These are phyloP conservation scores for Cercospora sojina DNA, from an alignment of 2,329 filamentous ascomycete genomes.

Conservation along the genomic window DNA sequence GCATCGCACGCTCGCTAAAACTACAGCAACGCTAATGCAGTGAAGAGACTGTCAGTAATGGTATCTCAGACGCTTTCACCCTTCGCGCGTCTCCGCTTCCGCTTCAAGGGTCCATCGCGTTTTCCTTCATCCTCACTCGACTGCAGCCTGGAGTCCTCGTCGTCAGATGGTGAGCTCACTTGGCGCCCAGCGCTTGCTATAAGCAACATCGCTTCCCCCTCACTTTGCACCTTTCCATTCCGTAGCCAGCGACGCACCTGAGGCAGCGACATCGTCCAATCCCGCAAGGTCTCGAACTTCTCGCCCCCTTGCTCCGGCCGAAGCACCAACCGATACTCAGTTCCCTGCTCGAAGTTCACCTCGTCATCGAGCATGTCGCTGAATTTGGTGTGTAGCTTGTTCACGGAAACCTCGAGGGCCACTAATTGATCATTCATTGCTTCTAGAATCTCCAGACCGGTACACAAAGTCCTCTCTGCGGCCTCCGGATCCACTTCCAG, in stretches of 20 bases:
- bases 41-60: not conserved
- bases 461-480: constrained; percentile 5
- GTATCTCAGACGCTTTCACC: not conserved
- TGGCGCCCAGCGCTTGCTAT: not conserved
- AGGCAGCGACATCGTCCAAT: constrained; percentile 11
- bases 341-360: not conserved
- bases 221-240: constrained; percentile 6
- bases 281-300: constrained; percentile 10
- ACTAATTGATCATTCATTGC: constrained; percentile 15
- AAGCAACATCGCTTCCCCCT: constrained; percentile 14
- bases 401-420: constrained; percentile 12
- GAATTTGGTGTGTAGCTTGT: constrained; percentile 10
- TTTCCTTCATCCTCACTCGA: not conserved
- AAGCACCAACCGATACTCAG: constrained; percentile 14
- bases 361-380: constrained; percentile 12
- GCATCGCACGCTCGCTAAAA: not conserved
- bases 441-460: constrained; percentile 7
- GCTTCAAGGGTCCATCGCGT: not conserved
- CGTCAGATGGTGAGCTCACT: not conserved
- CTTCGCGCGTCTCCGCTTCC: not conserved
- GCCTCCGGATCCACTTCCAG: not conserved
- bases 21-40: not conserved
- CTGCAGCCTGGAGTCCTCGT: not conserved
- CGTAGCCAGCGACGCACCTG: constrained; percentile 7
- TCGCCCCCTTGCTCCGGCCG: not conserved